Percentiles rank a stretch among this genome's conserved stretches.
phyloP scores from a whole-genome alignment of 2,329 filamentous ascomycete species.

The Verticillium zaregamsianum region DNA sequence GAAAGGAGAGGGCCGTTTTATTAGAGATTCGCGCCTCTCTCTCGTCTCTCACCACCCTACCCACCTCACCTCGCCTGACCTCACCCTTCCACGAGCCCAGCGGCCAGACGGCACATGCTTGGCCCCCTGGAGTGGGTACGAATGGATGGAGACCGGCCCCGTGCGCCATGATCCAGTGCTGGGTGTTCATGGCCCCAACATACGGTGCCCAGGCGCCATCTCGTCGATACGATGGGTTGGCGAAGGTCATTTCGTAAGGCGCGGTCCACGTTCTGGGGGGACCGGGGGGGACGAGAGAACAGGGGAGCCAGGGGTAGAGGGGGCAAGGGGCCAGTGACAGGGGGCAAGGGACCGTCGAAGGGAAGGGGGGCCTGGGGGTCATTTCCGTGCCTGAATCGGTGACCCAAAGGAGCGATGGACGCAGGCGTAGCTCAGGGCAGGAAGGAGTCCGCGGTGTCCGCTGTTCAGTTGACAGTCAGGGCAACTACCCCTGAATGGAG shows the following conservation, averaged over 20 bases:
- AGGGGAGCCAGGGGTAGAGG: background rate
- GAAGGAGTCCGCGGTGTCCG: background rate
- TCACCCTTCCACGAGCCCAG: background rate
- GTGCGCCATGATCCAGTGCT: background rate
- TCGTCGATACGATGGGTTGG: background rate
- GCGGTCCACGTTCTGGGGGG: background rate
- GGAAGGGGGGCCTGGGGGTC: background rate
- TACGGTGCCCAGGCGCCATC: background rate
- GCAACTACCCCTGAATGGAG: background rate
- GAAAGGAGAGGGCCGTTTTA: conserved; percentile 3
- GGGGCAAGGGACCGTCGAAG: background rate
- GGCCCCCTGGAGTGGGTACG: background rate
- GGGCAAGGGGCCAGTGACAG: background rate
- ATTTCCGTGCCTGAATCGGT: background rate
- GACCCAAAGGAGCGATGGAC: background rate
- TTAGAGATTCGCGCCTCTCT: background rate
- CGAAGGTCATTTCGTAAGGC: background rate
- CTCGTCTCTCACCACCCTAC: background rate
- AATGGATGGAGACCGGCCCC: background rate
- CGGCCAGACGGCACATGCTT: background rate
- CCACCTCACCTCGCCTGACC: background rate
- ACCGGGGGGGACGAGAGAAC: background rate
- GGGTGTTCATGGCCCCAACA: background rate
- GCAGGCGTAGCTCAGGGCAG: background rate
- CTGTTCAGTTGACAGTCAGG: background rate